Conservation (phyloP, 176 grass and related monocot species). For the bread wheat (Triticum aestivum) region DNA sequence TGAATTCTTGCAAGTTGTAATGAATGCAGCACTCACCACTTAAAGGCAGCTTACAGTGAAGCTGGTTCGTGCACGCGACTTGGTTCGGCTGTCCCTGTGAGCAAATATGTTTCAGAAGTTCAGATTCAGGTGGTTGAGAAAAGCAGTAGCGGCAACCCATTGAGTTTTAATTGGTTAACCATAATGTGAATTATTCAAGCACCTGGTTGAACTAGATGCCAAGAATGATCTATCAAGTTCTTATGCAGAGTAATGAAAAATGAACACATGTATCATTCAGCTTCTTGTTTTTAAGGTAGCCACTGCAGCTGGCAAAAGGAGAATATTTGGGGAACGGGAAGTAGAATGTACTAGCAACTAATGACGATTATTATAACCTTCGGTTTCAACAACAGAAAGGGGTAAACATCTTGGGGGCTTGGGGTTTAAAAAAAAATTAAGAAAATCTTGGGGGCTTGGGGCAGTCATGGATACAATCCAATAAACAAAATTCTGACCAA, state of each 20-base stretch:
- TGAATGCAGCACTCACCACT: background rate
- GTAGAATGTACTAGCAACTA: background rate
- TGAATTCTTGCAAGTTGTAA: background rate
- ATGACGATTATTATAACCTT: background rate
- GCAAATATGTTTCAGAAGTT: background rate
- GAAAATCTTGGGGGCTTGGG: too few species aligned
- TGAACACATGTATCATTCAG: background rate
- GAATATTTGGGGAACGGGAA: background rate
- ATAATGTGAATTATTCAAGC: background rate
- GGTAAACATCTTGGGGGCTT: background rate
- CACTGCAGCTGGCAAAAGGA: too few species aligned
- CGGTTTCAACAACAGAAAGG: background rate
- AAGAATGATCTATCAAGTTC: background rate
- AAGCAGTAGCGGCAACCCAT: background rate
- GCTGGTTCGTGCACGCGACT: background rate
- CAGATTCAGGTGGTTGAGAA: background rate
- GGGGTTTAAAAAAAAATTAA: too few species aligned
- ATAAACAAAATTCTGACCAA: background rate
- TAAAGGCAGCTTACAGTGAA: background rate
- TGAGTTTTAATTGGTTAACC: background rate
- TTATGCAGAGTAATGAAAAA: background rate
- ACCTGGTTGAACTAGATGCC: background rate
- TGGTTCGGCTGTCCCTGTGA: background rate
- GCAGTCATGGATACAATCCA: background rate
- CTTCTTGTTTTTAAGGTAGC: too few species aligned